Evolutionary conservation across 805 yeast genomes (phyloP).

Genomic region (Nakazawaea molendinolei): DNA sequence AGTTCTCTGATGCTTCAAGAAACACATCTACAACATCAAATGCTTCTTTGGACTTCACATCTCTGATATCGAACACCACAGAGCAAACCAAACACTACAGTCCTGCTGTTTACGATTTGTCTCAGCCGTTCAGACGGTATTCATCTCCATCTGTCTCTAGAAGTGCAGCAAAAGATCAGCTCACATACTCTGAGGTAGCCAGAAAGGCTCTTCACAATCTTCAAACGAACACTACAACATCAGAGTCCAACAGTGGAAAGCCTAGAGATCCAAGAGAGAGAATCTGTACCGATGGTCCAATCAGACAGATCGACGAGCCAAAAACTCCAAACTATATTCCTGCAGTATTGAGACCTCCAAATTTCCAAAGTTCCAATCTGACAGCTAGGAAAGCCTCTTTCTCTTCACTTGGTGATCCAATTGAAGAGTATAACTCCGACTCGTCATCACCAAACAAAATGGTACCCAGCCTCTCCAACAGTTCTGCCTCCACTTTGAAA

Average conservation of each 20-base stretch:
- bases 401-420: slow-evolving; percentile 4
- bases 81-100: slow-evolving; percentile 19
- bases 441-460: background rate
- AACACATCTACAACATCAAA: slow-evolving; percentile 13
- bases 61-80: background rate
- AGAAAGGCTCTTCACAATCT: slow-evolving; percentile 17
- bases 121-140: slow-evolving; percentile 30
- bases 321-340: slow-evolving; percentile 44
- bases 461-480: background rate
- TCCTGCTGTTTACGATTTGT: slow-evolving; percentile 43
- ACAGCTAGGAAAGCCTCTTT: slow-evolving; percentile 4
- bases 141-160: slow-evolving; percentile 20
- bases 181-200: slow-evolving; percentile 8
- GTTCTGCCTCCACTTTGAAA: background rate
- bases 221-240: slow-evolving; percentile 17
- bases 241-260: slow-evolving; percentile 1
- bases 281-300: slow-evolving; percentile 14
- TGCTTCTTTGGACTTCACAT: slow-evolving; percentile 6
- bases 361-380: slow-evolving; percentile 5
- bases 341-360: slow-evolving; percentile 41
- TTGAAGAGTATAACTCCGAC: background rate
- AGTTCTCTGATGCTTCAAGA: slow-evolving; percentile 11
- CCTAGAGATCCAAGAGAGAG: slow-evolving; percentile 13
- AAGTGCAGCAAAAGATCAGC: slow-evolving; percentile 1
- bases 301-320: slow-evolving; percentile 39